Conservation (phyloP, 179 eudicot species). For the Sideroxylon spinosum region DNA sequence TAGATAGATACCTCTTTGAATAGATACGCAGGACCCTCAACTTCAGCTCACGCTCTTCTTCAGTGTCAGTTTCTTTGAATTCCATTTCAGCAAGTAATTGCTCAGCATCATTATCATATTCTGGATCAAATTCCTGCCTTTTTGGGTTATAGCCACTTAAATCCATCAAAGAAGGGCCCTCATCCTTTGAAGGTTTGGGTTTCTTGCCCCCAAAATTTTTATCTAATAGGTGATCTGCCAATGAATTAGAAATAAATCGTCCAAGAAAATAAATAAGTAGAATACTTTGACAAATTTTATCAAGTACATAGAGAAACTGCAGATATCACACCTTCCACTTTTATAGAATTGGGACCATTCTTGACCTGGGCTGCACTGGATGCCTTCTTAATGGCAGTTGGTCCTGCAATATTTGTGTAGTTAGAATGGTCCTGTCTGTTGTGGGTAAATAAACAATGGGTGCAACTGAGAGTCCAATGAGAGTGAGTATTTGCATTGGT, state of each 20-base stretch:
- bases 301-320: neutral
- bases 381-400: constrained; percentile 22
- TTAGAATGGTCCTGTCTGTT: constrained; percentile 7
- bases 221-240: constrained; percentile 33
- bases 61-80: constrained; percentile 52
- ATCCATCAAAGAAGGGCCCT: constrained; percentile 39
- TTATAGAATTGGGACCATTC: constrained; percentile 22
- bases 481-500: neutral
- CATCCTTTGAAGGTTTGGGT: constrained; percentile 39
- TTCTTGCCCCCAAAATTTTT: constrained; percentile 43
- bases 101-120: constrained; percentile 59
- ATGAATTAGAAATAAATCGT: neutral
- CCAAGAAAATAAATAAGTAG: neutral
- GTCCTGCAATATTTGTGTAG: constrained; percentile 26
- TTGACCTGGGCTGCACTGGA: constrained; percentile 25
- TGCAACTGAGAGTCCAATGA: neutral
- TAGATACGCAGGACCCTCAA: constrained; percentile 42
- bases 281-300: neutral
- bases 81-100: constrained; percentile 54
- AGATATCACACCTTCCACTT: constrained; percentile 23
- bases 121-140: constrained; percentile 50
- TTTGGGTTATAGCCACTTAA: constrained; percentile 46
- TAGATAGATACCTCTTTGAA: constrained; percentile 33
- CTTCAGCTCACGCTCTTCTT: constrained; percentile 47
- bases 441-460: neutral